phyloP scores from a whole-genome alignment of 768 basidiomycete species.

The Royoungia palumana region DNA sequence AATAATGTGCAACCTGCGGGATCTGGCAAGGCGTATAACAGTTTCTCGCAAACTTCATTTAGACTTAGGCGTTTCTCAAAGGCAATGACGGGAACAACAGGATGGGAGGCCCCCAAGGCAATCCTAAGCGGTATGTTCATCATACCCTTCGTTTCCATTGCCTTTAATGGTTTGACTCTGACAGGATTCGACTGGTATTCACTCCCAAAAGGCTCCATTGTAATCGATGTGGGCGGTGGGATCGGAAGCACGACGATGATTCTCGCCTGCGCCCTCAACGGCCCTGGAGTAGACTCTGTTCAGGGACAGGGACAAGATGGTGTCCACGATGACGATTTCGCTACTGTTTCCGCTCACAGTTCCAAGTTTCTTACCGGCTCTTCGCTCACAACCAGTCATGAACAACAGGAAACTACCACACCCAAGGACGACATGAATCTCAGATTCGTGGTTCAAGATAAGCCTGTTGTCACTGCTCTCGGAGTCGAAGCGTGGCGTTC shows the following conservation, averaged over 20 bases:
- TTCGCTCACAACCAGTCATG: not conserved
- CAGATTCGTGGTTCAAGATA: conserved; percentile 56
- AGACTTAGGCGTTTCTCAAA: conserved; percentile 68
- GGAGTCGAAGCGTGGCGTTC: conserved; percentile 56
- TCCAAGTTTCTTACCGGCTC: conserved; percentile 1
- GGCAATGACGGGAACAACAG: conserved; percentile 70
- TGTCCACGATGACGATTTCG: not conserved
- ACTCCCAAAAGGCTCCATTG: conserved; percentile 45
- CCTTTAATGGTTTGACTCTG: not conserved
- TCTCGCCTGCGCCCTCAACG: conserved; percentile 38
- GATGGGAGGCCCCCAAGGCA: conserved; percentile 66
- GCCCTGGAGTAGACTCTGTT: not conserved
- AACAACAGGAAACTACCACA: conserved; percentile 12
- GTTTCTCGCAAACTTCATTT: conserved; percentile 38
- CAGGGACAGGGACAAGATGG: conserved; percentile 5
- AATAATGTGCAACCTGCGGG: not conserved
- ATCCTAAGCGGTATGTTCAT: conserved; percentile 48
- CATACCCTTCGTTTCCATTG: not conserved
- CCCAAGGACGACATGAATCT: conserved; percentile 35
- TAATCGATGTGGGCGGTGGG: conserved; percentile 71
- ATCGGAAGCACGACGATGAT: conserved; percentile 52
- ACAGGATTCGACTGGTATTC: conserved; percentile 58
- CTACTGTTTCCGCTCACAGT: not conserved
- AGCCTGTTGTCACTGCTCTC: conserved; percentile 50
- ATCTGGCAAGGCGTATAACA: not conserved